These are phyloP conservation scores for Boechera divaricarpa DNA, from an alignment of 345 rosid genomes.

Conservation along the genomic window DNA sequence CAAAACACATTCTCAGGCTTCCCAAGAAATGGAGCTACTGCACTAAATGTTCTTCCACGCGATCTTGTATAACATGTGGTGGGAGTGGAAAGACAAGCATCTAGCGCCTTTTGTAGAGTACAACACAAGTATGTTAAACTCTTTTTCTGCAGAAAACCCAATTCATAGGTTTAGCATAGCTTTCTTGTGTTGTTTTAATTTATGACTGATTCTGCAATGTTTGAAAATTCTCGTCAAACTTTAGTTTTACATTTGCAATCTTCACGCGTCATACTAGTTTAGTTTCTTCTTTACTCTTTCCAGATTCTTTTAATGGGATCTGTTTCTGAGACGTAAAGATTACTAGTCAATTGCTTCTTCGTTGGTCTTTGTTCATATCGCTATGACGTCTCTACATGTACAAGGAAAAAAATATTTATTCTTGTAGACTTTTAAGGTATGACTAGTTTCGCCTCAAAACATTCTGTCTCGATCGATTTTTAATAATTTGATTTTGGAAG, in stretches of 20 bases:
- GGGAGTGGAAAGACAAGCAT: slow-evolving; percentile 74
- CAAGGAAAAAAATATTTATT: slow-evolving; percentile 8
- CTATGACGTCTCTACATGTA: background rate
- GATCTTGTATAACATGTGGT: slow-evolving; percentile 72
- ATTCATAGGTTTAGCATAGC: slow-evolving; percentile 4
- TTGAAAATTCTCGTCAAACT: slow-evolving; percentile 14
- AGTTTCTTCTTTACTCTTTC: slow-evolving; percentile 32
- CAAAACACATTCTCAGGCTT: slow-evolving; percentile 56
- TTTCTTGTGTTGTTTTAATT: slow-evolving; percentile 13
- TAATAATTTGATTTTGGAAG: slow-evolving; percentile 5
- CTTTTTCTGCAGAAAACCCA: background rate
- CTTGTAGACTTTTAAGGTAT: slow-evolving; percentile 29
- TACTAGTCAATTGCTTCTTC: slow-evolving; percentile 35
- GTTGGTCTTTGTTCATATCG: slow-evolving; percentile 24
- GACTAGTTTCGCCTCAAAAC: slow-evolving; percentile 26
- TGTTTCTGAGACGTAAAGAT: slow-evolving; percentile 29
- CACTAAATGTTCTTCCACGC: slow-evolving; percentile 81
- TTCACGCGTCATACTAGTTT: slow-evolving; percentile 2
- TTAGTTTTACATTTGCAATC: slow-evolving; percentile 22
- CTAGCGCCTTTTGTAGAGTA: slow-evolving; percentile 27
- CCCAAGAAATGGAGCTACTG: slow-evolving; percentile 99
- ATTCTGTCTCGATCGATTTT: slow-evolving; percentile 22
- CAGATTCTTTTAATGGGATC: background rate
- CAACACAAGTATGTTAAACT: slow-evolving; percentile 2
- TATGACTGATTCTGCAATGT: background rate